A percentile compares a stretch with the other conserved stretches of the same genome.
phyloP scores from a whole-genome alignment of 225 moss, liverwort and hornwort genomes.

The Sphagnum tenellum region DNA sequence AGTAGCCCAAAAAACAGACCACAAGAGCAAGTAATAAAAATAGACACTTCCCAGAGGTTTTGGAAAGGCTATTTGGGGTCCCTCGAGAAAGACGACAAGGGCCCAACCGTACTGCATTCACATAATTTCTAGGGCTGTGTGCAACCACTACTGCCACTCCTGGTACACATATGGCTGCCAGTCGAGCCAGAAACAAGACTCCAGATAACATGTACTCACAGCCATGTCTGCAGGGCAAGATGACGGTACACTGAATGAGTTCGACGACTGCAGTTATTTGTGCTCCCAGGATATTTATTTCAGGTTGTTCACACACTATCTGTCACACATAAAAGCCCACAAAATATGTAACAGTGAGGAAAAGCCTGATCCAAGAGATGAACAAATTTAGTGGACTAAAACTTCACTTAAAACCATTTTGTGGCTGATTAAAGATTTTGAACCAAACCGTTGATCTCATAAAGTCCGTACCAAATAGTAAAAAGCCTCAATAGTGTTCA shows the following conservation, averaged over 20 bases:
- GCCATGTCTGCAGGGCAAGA: constrained; percentile 7
- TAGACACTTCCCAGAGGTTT: no score
- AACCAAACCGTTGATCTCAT: no score
- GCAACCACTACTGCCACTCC: constrained; percentile 9
- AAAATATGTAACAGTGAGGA: background rate
- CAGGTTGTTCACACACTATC: constrained; percentile 31
- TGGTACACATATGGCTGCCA: constrained; percentile 23
- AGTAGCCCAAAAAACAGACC: no score
- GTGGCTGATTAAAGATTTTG: no score
- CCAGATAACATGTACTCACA: constrained; percentile 15
- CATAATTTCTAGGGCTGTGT: constrained; percentile 22
- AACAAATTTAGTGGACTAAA: no score
- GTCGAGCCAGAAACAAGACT: constrained; percentile 7
- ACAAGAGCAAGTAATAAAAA: no score
- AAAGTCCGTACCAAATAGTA: no score
- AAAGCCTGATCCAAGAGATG: background rate
- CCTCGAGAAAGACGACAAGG: constrained; percentile 11
- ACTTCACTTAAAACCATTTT: no score
- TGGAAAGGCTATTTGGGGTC: no score
- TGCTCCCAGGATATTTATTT: constrained; percentile 44
- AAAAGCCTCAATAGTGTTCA: no score
- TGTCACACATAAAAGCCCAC: constrained; percentile 15
- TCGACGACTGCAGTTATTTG: constrained; percentile 47
- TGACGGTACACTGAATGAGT: constrained; percentile 14
- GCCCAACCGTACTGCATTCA: constrained; percentile 24